Conservation (phyloP, 768 basidiomycete genomes). For the Lepiota brunneoincarnata region DNA sequence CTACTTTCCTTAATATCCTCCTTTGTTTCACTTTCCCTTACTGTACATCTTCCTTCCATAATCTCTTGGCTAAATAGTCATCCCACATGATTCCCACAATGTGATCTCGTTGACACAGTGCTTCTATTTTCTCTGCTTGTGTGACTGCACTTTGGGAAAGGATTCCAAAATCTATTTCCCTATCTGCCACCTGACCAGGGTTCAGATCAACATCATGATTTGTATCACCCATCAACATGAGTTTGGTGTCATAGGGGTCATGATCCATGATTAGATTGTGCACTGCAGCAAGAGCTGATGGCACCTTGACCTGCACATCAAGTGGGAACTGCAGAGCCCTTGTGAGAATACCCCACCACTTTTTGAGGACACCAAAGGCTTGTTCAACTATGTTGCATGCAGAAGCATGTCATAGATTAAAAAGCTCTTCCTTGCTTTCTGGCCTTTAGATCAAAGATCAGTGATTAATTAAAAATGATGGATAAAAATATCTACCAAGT, state of each 20-base stretch:
- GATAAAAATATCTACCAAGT: slow-evolving; percentile 8
- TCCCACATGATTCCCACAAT: too few relatives aligned
- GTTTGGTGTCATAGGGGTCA: slow-evolving; percentile 26
- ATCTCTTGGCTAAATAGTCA: too few relatives aligned
- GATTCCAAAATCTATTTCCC: neutral
- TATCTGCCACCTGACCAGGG: neutral
- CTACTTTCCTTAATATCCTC: too few relatives aligned
- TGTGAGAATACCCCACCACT: slow-evolving; percentile 17
- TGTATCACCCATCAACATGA: neutral
- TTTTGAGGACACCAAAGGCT: slow-evolving; percentile 30
- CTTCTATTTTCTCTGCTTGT: slow-evolving; percentile 4
- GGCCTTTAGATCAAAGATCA: slow-evolving; percentile 16
- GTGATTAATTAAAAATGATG: slow-evolving; percentile 1
- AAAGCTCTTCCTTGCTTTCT: slow-evolving; percentile 23
- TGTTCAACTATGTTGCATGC: slow-evolving; percentile 28
- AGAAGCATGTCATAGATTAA: slow-evolving; percentile 27
- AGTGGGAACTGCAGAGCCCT: slow-evolving; percentile 21
- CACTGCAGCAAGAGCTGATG: slow-evolving; percentile 22
- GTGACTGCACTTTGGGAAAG: slow-evolving; percentile 26
- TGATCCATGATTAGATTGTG: slow-evolving; percentile 31
- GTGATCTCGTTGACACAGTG: neutral
- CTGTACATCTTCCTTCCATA: too few relatives aligned
- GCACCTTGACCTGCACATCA: slow-evolving; percentile 24
- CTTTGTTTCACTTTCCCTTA: too few relatives aligned
- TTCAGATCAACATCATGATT: slow-evolving; percentile 14